Evolutionary conservation across 345 rosid species (phyloP), one percentile per base, ranked within the genome.

Genomic region (Cardamine chenopodiifolia): DNA sequence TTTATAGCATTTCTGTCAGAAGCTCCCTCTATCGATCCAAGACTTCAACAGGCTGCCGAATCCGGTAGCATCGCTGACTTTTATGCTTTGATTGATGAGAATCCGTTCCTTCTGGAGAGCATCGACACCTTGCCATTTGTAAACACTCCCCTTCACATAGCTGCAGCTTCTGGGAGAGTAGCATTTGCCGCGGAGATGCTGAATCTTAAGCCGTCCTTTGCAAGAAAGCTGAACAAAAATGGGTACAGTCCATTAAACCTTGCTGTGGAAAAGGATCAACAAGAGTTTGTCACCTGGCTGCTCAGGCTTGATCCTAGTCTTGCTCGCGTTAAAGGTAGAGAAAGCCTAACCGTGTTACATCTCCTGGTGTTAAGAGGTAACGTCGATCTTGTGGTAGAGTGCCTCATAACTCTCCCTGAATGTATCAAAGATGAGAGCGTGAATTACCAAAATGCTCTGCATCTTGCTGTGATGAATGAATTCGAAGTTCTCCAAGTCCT

Each of bases 141-240:
- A 1, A 80, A 73, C 20, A 82, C 82, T 70, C 84, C 84, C 22
- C 69, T 82, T 6, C 86, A 85, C 31, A 18, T 58, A 19, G 73
- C 83, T 50, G 85, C 83, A 56, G 55, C 57, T 37, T 23, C 29
- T 9, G 85, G 83, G 6, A 55, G 57, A 7, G 3, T 32, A 10
- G 71, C 28, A 6, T 80, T 63, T 31, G 78, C 85, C 2, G 15
- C 23, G 66, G 85, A 82, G 68, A 62, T 82, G 6, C 40, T 75
- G 61, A 73, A 68, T 39, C 72, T 85, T 19, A 78, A 66, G 60
- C 84, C 84, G 4, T 82, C 80, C 7, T 80, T 78, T 53, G 73
- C 74, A 1, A 70, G 26, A 42, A 82, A 82, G 62, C 67, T 73
- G 12, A 82, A 79, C 70, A 66, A 14, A 52, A 35, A 50, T 2